Evolutionary conservation across 306 rosid genomes (phyloP).

Genomic region (Ormosia semicastrata): DNA sequence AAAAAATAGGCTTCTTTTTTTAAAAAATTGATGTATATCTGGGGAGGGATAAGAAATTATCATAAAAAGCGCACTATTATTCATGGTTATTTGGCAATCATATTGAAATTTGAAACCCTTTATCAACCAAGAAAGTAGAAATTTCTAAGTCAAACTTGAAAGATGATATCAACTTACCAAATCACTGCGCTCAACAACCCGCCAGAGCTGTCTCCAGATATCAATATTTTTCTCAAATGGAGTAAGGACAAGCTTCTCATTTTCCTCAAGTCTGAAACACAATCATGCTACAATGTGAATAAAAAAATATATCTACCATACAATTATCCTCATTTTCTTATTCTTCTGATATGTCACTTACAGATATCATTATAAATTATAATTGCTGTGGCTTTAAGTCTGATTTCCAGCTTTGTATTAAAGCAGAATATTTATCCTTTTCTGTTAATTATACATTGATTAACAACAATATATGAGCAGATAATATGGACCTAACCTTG

Average conservation of each 20-base stretch:
- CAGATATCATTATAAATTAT: not conserved
- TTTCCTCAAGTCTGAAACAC: conserved; percentile 70
- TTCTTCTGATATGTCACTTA: not conserved
- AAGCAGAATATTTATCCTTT: not conserved
- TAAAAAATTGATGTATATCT: not conserved
- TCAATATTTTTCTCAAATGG: conserved; percentile 90
- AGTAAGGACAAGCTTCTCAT: conserved; percentile 68
- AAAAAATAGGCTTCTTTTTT: not conserved
- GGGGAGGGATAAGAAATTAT: not conserved
- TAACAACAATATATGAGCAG: not conserved
- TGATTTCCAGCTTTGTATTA: not conserved
- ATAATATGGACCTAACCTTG: conserved; percentile 37
- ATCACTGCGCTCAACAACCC: conserved; percentile 80
- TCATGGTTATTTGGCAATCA: not conserved
- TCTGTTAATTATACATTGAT: not conserved
- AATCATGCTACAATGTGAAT: not conserved
- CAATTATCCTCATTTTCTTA: not conserved
- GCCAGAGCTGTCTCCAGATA: conserved; percentile 91
- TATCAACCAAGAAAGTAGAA: not conserved
- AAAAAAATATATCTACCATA: not conserved
- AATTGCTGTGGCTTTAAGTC: not conserved
- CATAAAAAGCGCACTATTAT: not conserved
- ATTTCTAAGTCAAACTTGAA: not conserved
- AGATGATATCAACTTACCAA: conserved; percentile 45
- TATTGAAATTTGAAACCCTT: not conserved